Base-by-base conservation (phyloP, 768 basidiomycete genomes). In the Leccinum rimulosum region DNA sequence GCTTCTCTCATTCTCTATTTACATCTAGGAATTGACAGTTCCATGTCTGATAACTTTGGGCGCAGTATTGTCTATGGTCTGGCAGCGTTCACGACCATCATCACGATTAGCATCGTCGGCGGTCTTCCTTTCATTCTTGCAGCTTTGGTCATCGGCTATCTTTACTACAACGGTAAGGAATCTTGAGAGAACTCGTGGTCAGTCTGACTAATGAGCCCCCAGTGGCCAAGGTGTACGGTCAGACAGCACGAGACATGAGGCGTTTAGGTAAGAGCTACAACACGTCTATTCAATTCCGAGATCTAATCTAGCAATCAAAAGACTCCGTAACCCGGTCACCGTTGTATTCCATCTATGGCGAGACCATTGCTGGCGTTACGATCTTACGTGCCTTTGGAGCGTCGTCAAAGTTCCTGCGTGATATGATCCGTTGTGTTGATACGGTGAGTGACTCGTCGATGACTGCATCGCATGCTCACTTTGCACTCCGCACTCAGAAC, bases 211-310 rank as follows among this genome's bases (percentile, higher is more conserved):
- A 73, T 45, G 11, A 28, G 19, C 10, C 12, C 31, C 43, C 54
- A 74, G 75, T 77, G 60, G 75, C 76, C 54, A 80, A 75, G 63
- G 73, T 83, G 22, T 93, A 91, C 61, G 87, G 90, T 40, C 94
- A 94, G 73, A 91, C 92, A 1, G 91, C 91, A 14, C 81, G 95
- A 57, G 91, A 93, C 70, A 87, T 93, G 88, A 82, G 91, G 61
- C 80, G 91, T 55, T 74, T 90, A 61, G 89, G 89, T 86, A 72
- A 43, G 79, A 68, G 9, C 36, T 30, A 49, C 15, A 12, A 50
- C 30, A 43, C 8, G 14, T 55, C 36, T 47, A 11, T 55, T n/a
- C 4, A 14, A 28, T 52, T 53, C 6, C 51, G 10, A 36, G 9
- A 28, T 63, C 14, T 52, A 50, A 64, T 47, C 10, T 6, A 6